Base-by-base conservation (phyloP, 768 basidiomycete genomes). In the Hebeloma cylindrosporum region DNA sequence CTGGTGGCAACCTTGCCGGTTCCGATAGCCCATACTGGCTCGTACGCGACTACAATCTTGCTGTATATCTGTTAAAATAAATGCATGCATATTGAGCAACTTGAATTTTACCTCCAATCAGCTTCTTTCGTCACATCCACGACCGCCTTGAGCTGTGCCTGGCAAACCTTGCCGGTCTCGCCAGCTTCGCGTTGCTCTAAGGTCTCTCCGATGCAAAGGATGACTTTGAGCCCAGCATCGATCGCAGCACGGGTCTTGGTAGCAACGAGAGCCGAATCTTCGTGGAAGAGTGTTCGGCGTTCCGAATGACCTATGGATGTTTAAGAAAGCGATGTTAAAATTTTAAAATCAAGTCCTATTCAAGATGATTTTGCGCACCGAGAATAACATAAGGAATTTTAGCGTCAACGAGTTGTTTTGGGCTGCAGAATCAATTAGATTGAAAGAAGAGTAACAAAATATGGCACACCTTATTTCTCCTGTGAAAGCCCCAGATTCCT, bases 11-110 rank as follows among this genome's bases (percentile, higher is more conserved):
- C 94, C 65, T 88, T 95, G 52, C 95, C 95, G 9, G 95, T 97
- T 33, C 96, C 96, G 64, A 98, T 98, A 25, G 96, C 95, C 95
- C 96, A 98, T 13, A 98, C 91, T 31, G 93, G 91, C 66, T 95
- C 92, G 66, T 94, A 99, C 14, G 96, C 96, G 58, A 99, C 77
- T 46, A 99, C 95, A 60, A 98, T 75, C 51, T 88, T 82, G 59
- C 93, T 94, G 35, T 23, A 23, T 14, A 25, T 31, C 16, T 27
- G 22, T 20, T 22, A 41, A 28, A 30, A 10, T 36, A 28, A 41
- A 22, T 16, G 11, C 9, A 40, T 17, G 43, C 13, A 32, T 11
- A 27, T 30, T 21, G n/a, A 34, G 6, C 39, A 9, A 31, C 8
- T 13, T 26, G 41, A 39, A 25, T 57, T 82, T 51, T 48, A 93